Base-by-base conservation (phyloP, 352 stramenopile species). In the Globisporangium radiosum region DNA sequence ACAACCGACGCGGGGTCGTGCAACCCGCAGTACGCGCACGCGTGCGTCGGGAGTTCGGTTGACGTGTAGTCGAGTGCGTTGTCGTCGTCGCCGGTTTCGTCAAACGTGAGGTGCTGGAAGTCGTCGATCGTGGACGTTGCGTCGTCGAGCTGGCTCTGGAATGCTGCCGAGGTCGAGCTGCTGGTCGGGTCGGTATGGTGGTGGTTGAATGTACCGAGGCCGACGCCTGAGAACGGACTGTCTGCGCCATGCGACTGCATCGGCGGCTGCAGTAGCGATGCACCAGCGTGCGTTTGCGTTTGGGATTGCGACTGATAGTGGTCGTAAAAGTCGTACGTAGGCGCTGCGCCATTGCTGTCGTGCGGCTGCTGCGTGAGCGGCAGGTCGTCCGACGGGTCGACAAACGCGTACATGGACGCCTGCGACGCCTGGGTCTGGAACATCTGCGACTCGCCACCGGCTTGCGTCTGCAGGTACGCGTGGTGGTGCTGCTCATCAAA, bases 21-120 rank as follows among this genome's bases (percentile, higher is more conserved):
- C 60, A 99, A 88, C 0, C 97, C 97, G 66, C 97, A 99, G 79
- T 99, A 99, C 8, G 88, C 81, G 70, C 96, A 99, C 1, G 96
- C 85, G 65, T 98, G 95, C 15, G 83, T 68, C 0, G 95, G 95
- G 3, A 98, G 67, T 52, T 92, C 82, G 15, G 68, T 62, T 4
- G 80, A 68, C 14, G 78, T 87, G 60, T 90, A 89, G 50, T 90
- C 80, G 25, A 90, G 57, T 47, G 68, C 64, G 33, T 92, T 80
- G 15, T 92, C 82, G 15, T 92, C 82, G 37, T 92, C 82, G n/a
- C 61, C 73, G 0, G 72, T 69, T 52, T 92, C 82, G 47, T 92
- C 82, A 57, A 92, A 92, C 45, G 70, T 81, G 19, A 92, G 69
- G 47, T 70, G 66, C 62, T 78, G 66, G 52, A 91, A 87, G 50